Evolutionary conservation across 2,329 filamentous ascomycete species (phyloP).

Genomic region (Ciborinia camelliae): DNA sequence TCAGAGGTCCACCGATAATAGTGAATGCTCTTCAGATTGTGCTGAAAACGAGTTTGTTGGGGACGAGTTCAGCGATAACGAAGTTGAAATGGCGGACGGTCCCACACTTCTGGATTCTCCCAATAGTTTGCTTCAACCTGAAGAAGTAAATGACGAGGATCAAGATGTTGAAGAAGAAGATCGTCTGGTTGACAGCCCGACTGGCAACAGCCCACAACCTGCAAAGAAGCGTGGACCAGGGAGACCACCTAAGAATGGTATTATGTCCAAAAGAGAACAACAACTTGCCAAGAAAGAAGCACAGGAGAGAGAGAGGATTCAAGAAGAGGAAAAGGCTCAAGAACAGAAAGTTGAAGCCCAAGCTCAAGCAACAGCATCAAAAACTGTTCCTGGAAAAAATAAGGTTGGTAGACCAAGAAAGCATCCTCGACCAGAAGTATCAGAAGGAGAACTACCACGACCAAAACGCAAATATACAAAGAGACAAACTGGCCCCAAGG

Average conservation of each 20-base stretch:
- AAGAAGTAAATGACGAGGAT: slow-evolving; percentile 37
- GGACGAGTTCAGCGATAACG: slow-evolving; percentile 29
- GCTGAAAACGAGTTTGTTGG: slow-evolving; percentile 29
- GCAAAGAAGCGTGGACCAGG: slow-evolving; percentile 62
- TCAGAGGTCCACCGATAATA: slow-evolving; percentile 38
- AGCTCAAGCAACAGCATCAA: slow-evolving; percentile 47
- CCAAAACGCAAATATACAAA: slow-evolving; percentile 67
- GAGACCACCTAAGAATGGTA: slow-evolving; percentile 76
- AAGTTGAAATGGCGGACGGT: slow-evolving; percentile 26
- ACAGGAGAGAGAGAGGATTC: slow-evolving; percentile 49
- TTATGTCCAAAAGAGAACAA: slow-evolving; percentile 77
- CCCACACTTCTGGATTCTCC: slow-evolving; percentile 7
- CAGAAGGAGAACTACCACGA: slow-evolving; percentile 47
- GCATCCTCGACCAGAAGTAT: slow-evolving; percentile 53
- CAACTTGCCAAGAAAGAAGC: slow-evolving; percentile 58
- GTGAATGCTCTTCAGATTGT: slow-evolving; percentile 24
- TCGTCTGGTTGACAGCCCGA: slow-evolving; percentile 20
- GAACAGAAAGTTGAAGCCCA: slow-evolving; percentile 38
- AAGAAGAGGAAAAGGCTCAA: slow-evolving; percentile 51
- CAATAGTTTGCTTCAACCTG: slow-evolving; percentile 29
- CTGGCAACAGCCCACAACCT: slow-evolving; percentile 32
- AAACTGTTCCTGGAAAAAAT: slow-evolving; percentile 44
- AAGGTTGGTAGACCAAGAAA: slow-evolving; percentile 65
- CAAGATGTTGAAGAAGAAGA: slow-evolving; percentile 29
- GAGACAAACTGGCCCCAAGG: slow-evolving; percentile 50